Base-by-base conservation (phyloP, 208 protist species). In the Wallacemonas sp. region DNA sequence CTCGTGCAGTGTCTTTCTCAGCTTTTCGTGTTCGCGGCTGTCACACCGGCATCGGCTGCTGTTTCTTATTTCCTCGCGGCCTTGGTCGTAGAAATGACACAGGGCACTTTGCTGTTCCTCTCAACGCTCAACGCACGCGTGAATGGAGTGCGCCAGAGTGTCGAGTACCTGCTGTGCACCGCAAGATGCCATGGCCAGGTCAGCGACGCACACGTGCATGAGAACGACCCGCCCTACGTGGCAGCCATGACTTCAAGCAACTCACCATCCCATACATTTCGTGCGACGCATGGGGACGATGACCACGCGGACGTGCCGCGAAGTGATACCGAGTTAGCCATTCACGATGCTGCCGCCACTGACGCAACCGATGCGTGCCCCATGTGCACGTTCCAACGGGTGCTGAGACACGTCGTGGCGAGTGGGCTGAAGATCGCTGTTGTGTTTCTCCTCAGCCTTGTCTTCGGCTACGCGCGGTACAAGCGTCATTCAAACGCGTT, bases 341-440 rank as follows among this genome's bases (percentile, higher is more conserved):
- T 19, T 49, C 44, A 49, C 44, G 17, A 19, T 49, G 26, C 33
- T 0, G 19, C 27, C 8, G n/a, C n/a, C n/a, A n/a, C n/a, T n/a
- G n/a, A n/a, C n/a, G n/a, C n/a, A n/a, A n/a, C 45, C 14, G 11
- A 1, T 38, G 27, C 1, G 1, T 31, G 21, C 1, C 34, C 1
- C 12, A 55, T 2, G 2, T n/a, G 22, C 19, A 2, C 1, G 9
- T 64, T 22, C 22, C 49, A 38, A 51, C 19, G 9, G 65, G 11
- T 41, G 9, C 6, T 41, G 1, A 51, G 65, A 15, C 59, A 66
- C 49, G 54, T 62, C 11, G 64, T 21, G 5, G 66, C 61, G 19
- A 65, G 26, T 3, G 26, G 27, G 2, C 38, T 62, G 17, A 67
- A 72, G 65, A 12, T 72, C 6, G 1, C 55, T 19, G 28, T 61